phyloP scores from a whole-genome alignment of 441 rosid genomes.

The Iberis amara region DNA sequence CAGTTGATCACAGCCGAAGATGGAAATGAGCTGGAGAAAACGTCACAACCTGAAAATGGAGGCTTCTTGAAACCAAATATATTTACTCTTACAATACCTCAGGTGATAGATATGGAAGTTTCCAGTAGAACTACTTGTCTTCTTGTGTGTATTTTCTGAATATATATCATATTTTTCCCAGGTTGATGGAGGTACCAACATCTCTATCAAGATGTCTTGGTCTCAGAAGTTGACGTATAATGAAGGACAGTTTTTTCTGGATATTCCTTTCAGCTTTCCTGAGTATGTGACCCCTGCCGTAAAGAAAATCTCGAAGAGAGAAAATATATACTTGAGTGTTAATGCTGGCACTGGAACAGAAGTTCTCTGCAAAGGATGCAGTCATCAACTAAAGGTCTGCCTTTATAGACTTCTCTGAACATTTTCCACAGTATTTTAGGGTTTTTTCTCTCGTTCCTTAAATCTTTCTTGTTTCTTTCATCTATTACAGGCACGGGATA shows the following conservation, averaged over 20 bases:
- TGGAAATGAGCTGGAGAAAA: constrained; percentile 38
- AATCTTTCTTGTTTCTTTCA: constrained; percentile 11
- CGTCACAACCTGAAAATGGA: constrained; percentile 44
- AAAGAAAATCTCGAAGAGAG: constrained; percentile 66
- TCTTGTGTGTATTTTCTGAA: constrained; percentile 10
- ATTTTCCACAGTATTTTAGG: constrained; percentile 7
- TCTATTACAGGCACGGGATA: constrained; percentile 64
- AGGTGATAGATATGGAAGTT: constrained; percentile 35
- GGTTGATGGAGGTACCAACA: constrained; percentile 82
- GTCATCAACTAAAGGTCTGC: constrained; percentile 90
- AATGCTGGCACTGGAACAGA: constrained; percentile 59
- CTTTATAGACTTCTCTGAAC: constrained; percentile 7
- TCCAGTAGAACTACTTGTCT: neutral
- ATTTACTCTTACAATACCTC: constrained; percentile 69
- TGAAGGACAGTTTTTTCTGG: constrained; percentile 51
- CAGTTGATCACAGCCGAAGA: constrained; percentile 45
- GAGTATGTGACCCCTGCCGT: constrained; percentile 77
- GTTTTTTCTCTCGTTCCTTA: neutral
- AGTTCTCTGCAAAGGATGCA: constrained; percentile 60
- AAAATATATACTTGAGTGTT: constrained; percentile 70
- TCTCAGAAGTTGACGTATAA: constrained; percentile 58
- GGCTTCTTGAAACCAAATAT: constrained; percentile 66
- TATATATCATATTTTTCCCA: constrained; percentile 25
- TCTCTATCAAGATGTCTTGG: constrained; percentile 72
- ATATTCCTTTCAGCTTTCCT: constrained; percentile 77